Percentiles rank a stretch among this genome's conserved stretches.
Conservation (phyloP, 495 filamentous ascomycete species). For the Rhizodiscina lignyota region DNA sequence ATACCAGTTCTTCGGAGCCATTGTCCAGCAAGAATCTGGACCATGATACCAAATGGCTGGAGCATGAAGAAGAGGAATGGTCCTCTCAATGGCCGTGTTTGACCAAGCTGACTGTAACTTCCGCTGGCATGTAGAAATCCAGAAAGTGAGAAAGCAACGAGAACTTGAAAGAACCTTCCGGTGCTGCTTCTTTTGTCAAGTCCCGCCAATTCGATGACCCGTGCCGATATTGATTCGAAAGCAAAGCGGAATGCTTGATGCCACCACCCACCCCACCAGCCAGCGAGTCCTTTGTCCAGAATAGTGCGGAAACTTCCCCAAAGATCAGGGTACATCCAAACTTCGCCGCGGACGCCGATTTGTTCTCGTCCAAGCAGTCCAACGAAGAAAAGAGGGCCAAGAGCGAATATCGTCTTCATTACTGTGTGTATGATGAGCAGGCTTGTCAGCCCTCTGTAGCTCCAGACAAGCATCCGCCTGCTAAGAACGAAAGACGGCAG, state of each 20-base stretch:
- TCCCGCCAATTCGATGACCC: constrained; percentile 22
- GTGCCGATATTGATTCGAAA: constrained; percentile 41
- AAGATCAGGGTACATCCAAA: constrained; percentile 37
- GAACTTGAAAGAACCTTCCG: constrained; percentile 13
- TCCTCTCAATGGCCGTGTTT: constrained; percentile 16
- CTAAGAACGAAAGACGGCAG: constrained; percentile 21
- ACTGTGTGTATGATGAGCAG: constrained; percentile 33
- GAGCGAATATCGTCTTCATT: constrained; percentile 34
- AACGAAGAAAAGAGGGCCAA: constrained; percentile 39
- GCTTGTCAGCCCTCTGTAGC: constrained; percentile 34
- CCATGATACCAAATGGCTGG: constrained; percentile 17
- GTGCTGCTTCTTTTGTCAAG: constrained; percentile 7
- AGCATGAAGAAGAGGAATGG: constrained; percentile 24
- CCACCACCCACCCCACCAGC: constrained; percentile 77
- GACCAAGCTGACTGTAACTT: constrained; percentile 18
- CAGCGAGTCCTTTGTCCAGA: constrained; percentile 48
- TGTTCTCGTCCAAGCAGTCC: constrained; percentile 30
- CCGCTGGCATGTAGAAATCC: constrained; percentile 23
- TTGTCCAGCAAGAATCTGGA: no score
- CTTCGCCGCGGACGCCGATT: constrained; percentile 19
- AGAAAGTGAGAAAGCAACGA: constrained; percentile 20
- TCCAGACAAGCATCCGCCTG: constrained; percentile 21
- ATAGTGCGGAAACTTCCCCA: constrained; percentile 42
- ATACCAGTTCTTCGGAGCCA: no score
- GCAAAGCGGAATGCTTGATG: constrained; percentile 70